Evolutionary conservation across 768 basidiomycete species (phyloP).

Genomic region (Lentinula guzmanii): DNA sequence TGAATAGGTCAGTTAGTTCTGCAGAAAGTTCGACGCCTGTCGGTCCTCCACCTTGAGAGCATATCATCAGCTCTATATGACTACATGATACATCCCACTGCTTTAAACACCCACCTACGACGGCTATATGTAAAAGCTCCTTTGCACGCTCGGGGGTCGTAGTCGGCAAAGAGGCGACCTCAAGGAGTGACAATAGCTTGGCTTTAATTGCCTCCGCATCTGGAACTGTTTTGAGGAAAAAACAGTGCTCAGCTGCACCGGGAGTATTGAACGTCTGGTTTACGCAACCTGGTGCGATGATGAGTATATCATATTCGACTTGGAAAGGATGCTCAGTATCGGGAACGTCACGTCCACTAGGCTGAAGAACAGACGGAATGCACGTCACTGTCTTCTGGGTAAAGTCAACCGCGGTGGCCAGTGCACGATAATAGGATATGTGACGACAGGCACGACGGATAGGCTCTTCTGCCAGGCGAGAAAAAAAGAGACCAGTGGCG

Average conservation of each 20-base stretch:
- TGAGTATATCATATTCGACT: constrained; percentile 57
- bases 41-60: constrained; percentile 57
- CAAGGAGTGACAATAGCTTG: constrained; percentile 63
- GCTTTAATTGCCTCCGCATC: constrained; percentile 66
- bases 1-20: constrained; percentile 70
- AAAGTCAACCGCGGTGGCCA: background rate
- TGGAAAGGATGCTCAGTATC: background rate
- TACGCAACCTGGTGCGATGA: constrained; percentile 65
- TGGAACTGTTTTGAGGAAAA: constrained; percentile 63
- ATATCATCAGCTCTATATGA: background rate
- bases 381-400: background rate
- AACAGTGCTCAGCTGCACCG: constrained; percentile 61
- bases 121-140: constrained; percentile 60
- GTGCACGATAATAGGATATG: background rate
- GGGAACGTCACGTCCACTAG: background rate
- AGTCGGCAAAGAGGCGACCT: constrained; percentile 61
- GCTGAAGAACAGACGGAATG: background rate
- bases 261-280: constrained; percentile 69
- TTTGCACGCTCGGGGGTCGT: constrained; percentile 60
- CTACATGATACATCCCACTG: background rate
- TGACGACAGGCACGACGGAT: background rate
- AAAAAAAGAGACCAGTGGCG: constrained; percentile 2
- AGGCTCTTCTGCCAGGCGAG: constrained; percentile 1
- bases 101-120: constrained; percentile 23
- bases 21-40: constrained; percentile 74